These are phyloP conservation scores for Annona squamosa DNA, from an alignment of 164 flowering plant species.

Conservation along the genomic window DNA sequence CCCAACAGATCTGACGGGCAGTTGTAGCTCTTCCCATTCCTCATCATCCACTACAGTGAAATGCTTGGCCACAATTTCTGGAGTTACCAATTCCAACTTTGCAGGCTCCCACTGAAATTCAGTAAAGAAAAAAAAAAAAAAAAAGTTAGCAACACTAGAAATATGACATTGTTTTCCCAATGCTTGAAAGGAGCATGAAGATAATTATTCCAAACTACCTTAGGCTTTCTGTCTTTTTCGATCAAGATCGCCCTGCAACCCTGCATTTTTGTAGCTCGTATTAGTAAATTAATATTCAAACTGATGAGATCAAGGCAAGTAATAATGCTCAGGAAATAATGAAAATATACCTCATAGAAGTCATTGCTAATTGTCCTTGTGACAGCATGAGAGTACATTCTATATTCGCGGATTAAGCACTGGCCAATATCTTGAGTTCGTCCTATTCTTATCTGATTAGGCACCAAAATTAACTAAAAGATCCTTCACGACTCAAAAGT, in stretches of 20 bases:
- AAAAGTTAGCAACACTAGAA: too few relatives aligned
- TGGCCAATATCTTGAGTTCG: constrained; percentile 77
- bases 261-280: constrained; percentile 25
- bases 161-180: too few relatives aligned
- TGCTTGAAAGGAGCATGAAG: too few relatives aligned
- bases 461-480: constrained; percentile 2
- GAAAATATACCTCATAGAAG: constrained; percentile 21
- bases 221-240: constrained; percentile 54
- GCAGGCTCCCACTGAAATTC: too few relatives aligned
- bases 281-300: not conserved
- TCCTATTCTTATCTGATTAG: constrained; percentile 79
- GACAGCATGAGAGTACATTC: constrained; percentile 74
- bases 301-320: not conserved
- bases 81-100: too few relatives aligned
- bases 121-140: too few relatives aligned
- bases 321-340: not conserved
- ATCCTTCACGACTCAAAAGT: not conserved
- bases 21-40: too few relatives aligned
- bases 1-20: too few relatives aligned
- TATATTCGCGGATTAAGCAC: constrained; percentile 76
- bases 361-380: constrained; percentile 59
- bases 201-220: constrained; percentile 14
- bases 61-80: too few relatives aligned
- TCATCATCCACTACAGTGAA: too few relatives aligned
- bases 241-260: constrained; percentile 63